Evolutionary conservation across 768 basidiomycete genomes (phyloP).

Genomic region (Boletus bicolor): DNA sequence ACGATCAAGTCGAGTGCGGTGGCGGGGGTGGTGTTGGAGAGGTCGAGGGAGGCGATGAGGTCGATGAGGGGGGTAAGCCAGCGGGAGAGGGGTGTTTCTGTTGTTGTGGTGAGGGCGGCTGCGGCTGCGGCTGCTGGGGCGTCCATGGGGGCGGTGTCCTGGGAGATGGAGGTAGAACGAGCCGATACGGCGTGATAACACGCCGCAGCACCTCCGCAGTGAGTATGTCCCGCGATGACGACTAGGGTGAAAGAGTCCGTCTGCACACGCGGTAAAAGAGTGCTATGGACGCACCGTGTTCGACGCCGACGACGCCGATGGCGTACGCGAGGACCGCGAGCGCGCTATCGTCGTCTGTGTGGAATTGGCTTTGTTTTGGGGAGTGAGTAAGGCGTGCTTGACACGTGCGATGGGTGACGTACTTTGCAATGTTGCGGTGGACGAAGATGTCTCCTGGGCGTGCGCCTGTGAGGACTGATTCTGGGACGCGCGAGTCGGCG

Average conservation of each 20-base stretch:
- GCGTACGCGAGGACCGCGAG: slow-evolving; percentile 75
- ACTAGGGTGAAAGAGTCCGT: no score
- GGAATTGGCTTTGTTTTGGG: slow-evolving; percentile 52
- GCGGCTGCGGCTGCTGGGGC: no score
- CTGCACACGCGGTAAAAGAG: no score
- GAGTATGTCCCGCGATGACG: no score
- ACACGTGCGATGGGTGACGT: no score
- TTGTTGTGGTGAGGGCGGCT: no score
- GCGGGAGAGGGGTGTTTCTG: slow-evolving; percentile 50
- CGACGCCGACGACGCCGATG: slow-evolving; percentile 62
- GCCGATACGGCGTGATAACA: no score
- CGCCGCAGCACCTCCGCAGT: no score
- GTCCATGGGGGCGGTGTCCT: no score
- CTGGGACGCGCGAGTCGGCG: slow-evolving; percentile 86
- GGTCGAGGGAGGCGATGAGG: slow-evolving; percentile 42
- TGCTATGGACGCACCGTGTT: slow-evolving; percentile 59
- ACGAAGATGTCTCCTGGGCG: slow-evolving; percentile 87
- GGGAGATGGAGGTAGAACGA: no score
- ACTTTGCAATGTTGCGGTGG: slow-evolving; percentile 87
- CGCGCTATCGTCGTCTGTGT: slow-evolving; percentile 65
- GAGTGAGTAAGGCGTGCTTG: no score
- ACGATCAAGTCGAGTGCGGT: slow-evolving; percentile 48
- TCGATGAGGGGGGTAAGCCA: slow-evolving; percentile 71
- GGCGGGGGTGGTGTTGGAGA: slow-evolving; percentile 34
- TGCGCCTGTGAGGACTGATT: slow-evolving; percentile 67